Evolutionary conservation across 495 filamentous ascomycete genomes (phyloP), one percentile per base, ranked within the genome.

Genomic region (Physcia stellaris): DNA sequence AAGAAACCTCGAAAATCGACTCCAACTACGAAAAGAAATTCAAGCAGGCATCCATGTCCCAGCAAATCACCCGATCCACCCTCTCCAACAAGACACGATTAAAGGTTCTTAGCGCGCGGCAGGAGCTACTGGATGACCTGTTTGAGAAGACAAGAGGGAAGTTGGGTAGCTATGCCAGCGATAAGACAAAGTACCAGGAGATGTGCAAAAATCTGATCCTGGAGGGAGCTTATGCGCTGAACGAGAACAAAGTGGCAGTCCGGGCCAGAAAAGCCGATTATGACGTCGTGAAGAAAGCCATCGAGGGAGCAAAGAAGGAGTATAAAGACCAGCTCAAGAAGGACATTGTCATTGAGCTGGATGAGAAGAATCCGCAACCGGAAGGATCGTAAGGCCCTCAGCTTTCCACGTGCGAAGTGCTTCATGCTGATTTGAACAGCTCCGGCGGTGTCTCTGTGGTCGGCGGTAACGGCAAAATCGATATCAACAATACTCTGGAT

Each of bases 401-500:
- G n/a, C n/a, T n/a, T n/a, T n/a, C n/a, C n/a, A n/a, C n/a, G n/a
- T n/a, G n/a, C n/a, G n/a, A n/a, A n/a, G n/a, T n/a, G n/a, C n/a
- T n/a, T n/a, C n/a, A n/a, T 19, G n/a, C 24, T 40, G 24, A 40
- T 24, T 20, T 41, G 15, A 39, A 35, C 41, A 98, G 90, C 46
- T 70, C 85, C 38, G 90, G 90, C 40, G 90, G 90, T 45, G 64
- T 95, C 13, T 55, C 65, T 29, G 80, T 96, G 45, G 57, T 92
- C 17, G 85, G 86, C 19, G 75, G 79, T 33, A 68, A 75, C 42
- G 92, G 92, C 53, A 94, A 87, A 70, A 96, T 99, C 58, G 85
- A 93, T 47, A 93, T 99, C 57, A 86, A 94, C 74, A 95, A 99
- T 63, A 96, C 90, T 19, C 78, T 96, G 34, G 92, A 96, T 49